Evolutionary conservation across 2,329 filamentous ascomycete genomes (phyloP).

Genomic region (Diaporthe helianthi): DNA sequence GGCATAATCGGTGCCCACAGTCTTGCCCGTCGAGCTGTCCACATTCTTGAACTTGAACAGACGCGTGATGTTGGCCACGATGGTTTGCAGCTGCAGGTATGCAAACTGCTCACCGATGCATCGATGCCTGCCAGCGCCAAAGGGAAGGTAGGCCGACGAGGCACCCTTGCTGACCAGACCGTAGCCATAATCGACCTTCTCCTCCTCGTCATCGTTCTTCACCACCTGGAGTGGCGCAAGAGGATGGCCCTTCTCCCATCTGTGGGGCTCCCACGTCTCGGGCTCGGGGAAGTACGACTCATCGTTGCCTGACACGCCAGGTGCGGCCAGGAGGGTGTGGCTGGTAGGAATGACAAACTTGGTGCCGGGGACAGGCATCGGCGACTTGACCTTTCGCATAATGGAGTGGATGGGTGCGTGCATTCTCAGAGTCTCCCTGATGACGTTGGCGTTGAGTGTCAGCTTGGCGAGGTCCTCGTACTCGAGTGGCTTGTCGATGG

Average conservation of each 20-base stretch:
- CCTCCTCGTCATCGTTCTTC: constrained; percentile 64
- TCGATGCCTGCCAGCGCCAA: constrained; percentile 89
- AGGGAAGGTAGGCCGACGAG: constrained; percentile 88
- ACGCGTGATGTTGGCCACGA: constrained; percentile 78
- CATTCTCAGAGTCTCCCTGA: constrained; percentile 91
- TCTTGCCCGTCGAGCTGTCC: constrained; percentile 67
- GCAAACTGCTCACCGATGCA: constrained; percentile 98
- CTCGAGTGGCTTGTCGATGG: constrained; percentile 75
- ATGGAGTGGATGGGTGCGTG: constrained; percentile 96
- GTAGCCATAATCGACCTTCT: constrained; percentile 92
- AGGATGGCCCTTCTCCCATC: constrained; percentile 76
- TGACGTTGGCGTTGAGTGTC: constrained; percentile 80
- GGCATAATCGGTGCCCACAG: constrained; percentile 73
- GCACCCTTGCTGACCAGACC: constrained; percentile 92
- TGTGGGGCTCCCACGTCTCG: constrained; percentile 84
- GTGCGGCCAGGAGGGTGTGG: constrained; percentile 84
- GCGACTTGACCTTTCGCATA: constrained; percentile 88
- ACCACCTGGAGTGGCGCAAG: constrained; percentile 55
- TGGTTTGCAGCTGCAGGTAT: constrained; percentile 88
- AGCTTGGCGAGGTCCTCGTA: constrained; percentile 82
- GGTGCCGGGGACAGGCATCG: constrained; percentile 83
- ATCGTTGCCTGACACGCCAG: constrained; percentile 79
- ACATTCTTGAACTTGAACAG: constrained; percentile 81
- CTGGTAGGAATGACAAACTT: constrained; percentile 81
- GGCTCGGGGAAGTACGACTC: constrained; percentile 82